Evolutionary conservation across 345 rosid genomes (phyloP), one percentile per base, ranked within the genome.

Genomic region (Triadica sebifera): DNA sequence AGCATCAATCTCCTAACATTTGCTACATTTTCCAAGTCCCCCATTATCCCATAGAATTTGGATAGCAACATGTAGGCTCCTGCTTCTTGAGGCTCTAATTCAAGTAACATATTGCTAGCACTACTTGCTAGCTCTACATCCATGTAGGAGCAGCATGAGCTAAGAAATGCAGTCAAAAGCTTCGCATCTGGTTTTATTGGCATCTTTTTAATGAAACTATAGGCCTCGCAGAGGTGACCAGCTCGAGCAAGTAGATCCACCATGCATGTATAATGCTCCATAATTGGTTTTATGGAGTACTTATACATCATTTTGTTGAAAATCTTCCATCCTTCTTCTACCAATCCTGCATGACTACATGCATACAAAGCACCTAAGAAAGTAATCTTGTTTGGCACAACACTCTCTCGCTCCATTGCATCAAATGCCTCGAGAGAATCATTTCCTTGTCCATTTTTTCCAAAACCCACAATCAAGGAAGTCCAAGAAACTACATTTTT

Each of bases 401-500:
- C 22, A 19, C 77, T 69, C 17, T 73, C 70, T 63, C 22, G 53
- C 41, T 68, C 78, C 81, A 73, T 73, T 37, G 71, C 55, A 69
- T 74, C 65, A 61, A 78, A 74, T 17, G 74, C 70, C 57, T 46
- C 52, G 1, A 73, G 53, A 73, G 81, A 63, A 65, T 78, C 70
- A 17, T 61, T 19, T 41, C 81, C 81, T 9, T 73, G 57, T 10
- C 81, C 81, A 56, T 78, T 67, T 52, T 78, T 78, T 20, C 81
- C 81, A 55, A 67, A 78, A 61, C 81, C 74, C 29, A 16, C 16
- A 68, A 78, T 78, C 76, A 78, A 74, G 2, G 74, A 67, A 43
- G 78, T 78, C 81, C 81, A 78, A 11, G 81, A 59, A 74, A 73
- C 37, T 47, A 79, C 81, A 69, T 79, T 79, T 69, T 70, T 79